Percentiles rank a stretch among this genome's conserved stretches.
Conservation (phyloP, 129 eudicot species). For the Pulicaria dysenterica region DNA sequence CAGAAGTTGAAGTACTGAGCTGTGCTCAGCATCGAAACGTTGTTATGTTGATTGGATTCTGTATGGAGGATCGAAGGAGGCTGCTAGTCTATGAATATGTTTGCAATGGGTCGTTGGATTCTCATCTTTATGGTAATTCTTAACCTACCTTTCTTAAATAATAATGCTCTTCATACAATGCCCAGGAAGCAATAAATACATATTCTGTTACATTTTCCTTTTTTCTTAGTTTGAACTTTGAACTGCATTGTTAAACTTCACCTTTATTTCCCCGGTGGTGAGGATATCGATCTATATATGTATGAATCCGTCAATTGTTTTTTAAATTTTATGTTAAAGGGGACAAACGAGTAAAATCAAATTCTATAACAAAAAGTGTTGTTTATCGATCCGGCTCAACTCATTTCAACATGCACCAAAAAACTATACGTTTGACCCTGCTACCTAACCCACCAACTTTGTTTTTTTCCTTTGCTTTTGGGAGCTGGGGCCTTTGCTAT, state of each 20-base stretch:
- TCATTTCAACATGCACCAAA: neutral
- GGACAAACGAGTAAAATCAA: neutral
- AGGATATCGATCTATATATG: neutral
- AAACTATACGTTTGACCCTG: neutral
- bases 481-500: too few species aligned
- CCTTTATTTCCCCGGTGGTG: neutral
- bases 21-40: constrained; percentile 99
- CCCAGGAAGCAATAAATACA: neutral
- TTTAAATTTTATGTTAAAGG: neutral
- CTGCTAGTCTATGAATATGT: constrained; percentile 86
- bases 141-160: constrained; percentile 1
- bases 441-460: neutral
- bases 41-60: constrained; percentile 94
- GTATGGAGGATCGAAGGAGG: constrained; percentile 90
- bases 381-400: neutral
- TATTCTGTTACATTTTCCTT: constrained; percentile 6
- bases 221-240: neutral
- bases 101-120: constrained; percentile 89
- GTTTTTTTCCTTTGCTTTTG: neutral
- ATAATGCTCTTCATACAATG: neutral
- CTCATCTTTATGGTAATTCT: constrained; percentile 85
- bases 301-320: neutral
- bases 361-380: neutral
- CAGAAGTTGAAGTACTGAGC: constrained; percentile 97
- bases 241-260: neutral